Base-by-base conservation (phyloP, 495 filamentous ascomycete genomes). In the Lasiosphaeria miniovina region DNA sequence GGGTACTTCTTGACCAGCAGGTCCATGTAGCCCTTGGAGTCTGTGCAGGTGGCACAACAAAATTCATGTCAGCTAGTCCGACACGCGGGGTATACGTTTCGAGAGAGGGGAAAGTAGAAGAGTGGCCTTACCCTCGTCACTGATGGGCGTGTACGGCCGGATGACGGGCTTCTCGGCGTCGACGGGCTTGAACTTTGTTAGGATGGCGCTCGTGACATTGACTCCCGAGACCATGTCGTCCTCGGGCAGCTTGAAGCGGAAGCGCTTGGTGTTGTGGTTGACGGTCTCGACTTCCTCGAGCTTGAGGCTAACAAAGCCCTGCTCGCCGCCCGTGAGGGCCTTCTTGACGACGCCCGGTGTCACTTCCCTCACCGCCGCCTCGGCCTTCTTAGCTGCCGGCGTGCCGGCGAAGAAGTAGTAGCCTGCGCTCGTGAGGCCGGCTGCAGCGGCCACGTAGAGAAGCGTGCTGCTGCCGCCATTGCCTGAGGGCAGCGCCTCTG, bases 1-100 rank as follows among this genome's bases (percentile, higher is more conserved):
- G 88, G 86, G 78, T 98, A 98, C 67, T 80, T 81, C 82, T 98
- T 98, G 70, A 98, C 84, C 40, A 98, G 71, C 45, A 98, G 84
- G 64, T 98, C 94, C 36, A 98, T 75, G 76, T 86, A 87, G 53
- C 94, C 94, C 65, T 82, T 82, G 49, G 79, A 73, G 56, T 89
- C 90, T 73, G 49, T 36, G 36, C 11, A 32, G 9, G n/a, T 9
- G 24, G 24, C 24, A 2, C 24, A 24, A 24, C 24, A 24, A 24
- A 24, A 24, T 24, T 2, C 24, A 24, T 24, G 24, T 24, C 24
- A 24, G 24, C 24, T 24, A 24, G 2, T 24, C 24, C 24, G 24
- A 24, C 24, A 24, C 24, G 24, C 24, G 24, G 24, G 24, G 24
- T 24, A 24, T 24, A 24, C 24, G 24, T 24, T 24, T 24, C 24